Evolutionary conservation across 495 filamentous ascomycete species (phyloP).

Genomic region (Aspergillus egyptiacus): DNA sequence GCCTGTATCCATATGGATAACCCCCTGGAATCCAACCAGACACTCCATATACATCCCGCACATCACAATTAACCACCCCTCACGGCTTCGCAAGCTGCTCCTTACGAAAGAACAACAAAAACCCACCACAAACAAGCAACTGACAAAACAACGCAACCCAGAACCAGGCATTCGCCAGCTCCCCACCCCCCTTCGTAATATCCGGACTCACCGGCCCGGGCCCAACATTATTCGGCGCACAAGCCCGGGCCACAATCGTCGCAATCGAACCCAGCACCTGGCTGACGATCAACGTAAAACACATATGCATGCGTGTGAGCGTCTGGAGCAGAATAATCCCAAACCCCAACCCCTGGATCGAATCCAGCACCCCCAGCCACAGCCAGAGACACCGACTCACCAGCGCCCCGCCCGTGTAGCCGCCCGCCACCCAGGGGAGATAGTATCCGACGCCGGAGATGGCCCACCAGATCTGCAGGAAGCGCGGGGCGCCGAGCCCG

Average conservation of each 20-base stretch:
- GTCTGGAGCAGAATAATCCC: conserved; percentile 48
- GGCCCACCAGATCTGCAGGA: conserved; percentile 47
- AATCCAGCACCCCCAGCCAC: conserved; percentile 44
- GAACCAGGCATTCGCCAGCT: conserved; percentile 55
- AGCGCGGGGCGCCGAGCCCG: conserved; percentile 44
- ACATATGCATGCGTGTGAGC: conserved; percentile 43
- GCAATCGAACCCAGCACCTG: conserved; percentile 45
- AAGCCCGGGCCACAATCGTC: conserved; percentile 40
- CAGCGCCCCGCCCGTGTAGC: conserved; percentile 35
- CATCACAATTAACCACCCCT: neutral
- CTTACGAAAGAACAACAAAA: neutral
- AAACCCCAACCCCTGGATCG: conserved; percentile 44
- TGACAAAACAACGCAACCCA: conserved; percentile 60
- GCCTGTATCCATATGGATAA: too few species aligned
- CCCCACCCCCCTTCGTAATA: conserved; percentile 34
- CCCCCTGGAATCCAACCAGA: too few species aligned
- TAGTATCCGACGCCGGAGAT: conserved; percentile 39
- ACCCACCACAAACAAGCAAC: conserved; percentile 45
- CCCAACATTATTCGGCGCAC: conserved; percentile 41
- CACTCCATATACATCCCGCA: too few species aligned
- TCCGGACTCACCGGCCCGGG: conserved; percentile 41
- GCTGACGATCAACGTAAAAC: conserved; percentile 43
- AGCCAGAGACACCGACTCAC: conserved; percentile 44
- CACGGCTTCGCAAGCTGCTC: neutral
- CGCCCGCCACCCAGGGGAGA: conserved; percentile 41